Evolutionary conservation across 2,329 filamentous ascomycete species (phyloP).

Genomic region (Colletotrichum sp.): DNA sequence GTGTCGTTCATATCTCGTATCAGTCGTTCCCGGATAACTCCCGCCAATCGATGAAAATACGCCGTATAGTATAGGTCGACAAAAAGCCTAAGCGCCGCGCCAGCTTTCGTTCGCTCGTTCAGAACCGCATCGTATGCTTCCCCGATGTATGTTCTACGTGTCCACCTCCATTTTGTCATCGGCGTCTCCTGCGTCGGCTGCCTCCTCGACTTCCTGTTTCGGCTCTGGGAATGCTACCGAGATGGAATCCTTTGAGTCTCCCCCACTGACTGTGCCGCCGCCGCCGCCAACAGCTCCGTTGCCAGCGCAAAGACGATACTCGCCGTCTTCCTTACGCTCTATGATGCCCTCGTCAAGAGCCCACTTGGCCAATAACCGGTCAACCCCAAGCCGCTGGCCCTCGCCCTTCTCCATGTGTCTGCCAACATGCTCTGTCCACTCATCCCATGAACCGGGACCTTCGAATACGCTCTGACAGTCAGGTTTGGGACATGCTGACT

Average conservation of each 20-base stretch:
- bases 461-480: conserved; percentile 77
- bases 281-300: conserved; percentile 34
- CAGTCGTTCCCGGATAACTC: conserved; percentile 17
- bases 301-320: conserved; percentile 58
- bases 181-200: background rate
- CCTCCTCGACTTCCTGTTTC: conserved; percentile 9
- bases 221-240: conserved; percentile 19
- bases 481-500: conserved; percentile 72
- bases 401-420: conserved; percentile 83
- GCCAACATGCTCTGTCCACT: conserved; percentile 91
- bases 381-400: conserved; percentile 61
- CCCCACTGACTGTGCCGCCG: background rate
- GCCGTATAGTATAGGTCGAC: conserved; percentile 12
- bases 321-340: conserved; percentile 59
- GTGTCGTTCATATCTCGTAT: conserved; percentile 19
- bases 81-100: conserved; percentile 6
- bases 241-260: conserved; percentile 23
- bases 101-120: background rate
- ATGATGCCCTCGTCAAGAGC: conserved; percentile 69
- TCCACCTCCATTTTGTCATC: conserved; percentile 7
- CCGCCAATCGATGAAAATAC: conserved; percentile 2
- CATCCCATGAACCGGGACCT: conserved; percentile 80
- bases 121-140: background rate
- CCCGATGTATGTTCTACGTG: background rate
- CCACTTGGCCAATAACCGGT: conserved; percentile 64